Evolutionary conservation across 441 rosid species (phyloP).

Genomic region (Geranium incanum): DNA sequence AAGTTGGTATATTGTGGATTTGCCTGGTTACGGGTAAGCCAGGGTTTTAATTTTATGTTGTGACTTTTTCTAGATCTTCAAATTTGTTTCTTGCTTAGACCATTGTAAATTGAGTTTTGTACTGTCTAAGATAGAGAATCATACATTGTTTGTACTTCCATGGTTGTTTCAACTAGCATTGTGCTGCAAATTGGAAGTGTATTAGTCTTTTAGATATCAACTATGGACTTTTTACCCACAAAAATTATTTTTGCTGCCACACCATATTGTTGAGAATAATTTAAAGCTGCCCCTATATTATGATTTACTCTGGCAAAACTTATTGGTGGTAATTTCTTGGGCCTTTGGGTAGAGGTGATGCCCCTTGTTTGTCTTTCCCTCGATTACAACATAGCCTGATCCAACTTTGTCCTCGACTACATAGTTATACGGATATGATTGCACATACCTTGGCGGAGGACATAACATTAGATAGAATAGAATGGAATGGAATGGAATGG

Average conservation of each 20-base stretch:
- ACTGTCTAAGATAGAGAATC: background rate
- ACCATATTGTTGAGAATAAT: background rate
- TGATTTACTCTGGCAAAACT: background rate
- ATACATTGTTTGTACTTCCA: background rate
- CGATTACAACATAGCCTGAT: background rate
- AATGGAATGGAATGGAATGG: too few relatives aligned
- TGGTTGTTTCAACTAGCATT: too few relatives aligned
- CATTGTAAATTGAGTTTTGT: background rate
- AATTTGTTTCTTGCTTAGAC: background rate
- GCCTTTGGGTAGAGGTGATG: background rate
- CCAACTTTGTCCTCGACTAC: background rate
- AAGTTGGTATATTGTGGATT: slow-evolving; percentile 87
- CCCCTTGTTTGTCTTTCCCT: background rate
- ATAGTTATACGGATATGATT: background rate
- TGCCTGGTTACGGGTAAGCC: slow-evolving; percentile 90
- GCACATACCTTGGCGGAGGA: background rate
- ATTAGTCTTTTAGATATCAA: too few relatives aligned
- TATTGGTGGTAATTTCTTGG: background rate
- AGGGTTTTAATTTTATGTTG: background rate
- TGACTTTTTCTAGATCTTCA: background rate
- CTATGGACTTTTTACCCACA: too few relatives aligned
- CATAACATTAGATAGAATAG: background rate
- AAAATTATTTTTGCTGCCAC: too few relatives aligned
- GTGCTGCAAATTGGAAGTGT: too few relatives aligned
- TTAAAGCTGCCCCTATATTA: background rate